Percentiles rank a stretch among this genome's conserved stretches.
phyloP scores from a whole-genome alignment of 257 asterid genomes.

The Thymus quinquecostatus region DNA sequence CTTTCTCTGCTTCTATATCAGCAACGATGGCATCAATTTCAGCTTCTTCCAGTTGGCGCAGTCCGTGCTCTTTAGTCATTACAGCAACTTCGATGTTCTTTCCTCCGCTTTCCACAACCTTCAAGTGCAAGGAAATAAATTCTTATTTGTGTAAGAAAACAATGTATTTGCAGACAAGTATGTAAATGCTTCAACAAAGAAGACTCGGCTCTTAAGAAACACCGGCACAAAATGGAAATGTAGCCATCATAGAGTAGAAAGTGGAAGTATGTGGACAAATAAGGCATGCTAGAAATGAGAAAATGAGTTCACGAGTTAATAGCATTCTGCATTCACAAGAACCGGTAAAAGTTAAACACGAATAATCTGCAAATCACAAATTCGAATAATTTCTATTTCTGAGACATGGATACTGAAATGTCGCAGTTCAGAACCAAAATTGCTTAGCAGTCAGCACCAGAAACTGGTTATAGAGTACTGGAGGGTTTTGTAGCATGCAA shows the following conservation, averaged over 20 bases:
- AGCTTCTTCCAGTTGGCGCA: constrained; percentile 88
- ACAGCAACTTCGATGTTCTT: constrained; percentile 97
- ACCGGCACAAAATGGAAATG: not conserved
- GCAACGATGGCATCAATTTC: constrained; percentile 90
- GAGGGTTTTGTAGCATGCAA: not conserved
- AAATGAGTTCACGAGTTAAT: not conserved
- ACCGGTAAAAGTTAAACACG: not conserved
- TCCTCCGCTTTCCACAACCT: constrained; percentile 99
- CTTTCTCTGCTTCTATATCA: constrained; percentile 90
- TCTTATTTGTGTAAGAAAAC: not conserved
- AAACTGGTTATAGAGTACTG: not conserved
- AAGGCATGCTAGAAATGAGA: not conserved
- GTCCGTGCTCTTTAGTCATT: constrained; percentile 81
- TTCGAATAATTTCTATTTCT: not conserved
- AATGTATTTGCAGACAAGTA: constrained; percentile 5
- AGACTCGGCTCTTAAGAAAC: not conserved
- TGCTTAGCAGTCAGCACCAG: constrained; percentile 2
- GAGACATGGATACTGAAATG: not conserved
- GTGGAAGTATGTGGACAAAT: not conserved
- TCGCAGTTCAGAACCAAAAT: not conserved
- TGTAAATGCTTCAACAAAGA: not conserved
- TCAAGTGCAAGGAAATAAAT: constrained; percentile 20
- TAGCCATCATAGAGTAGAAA: not conserved
- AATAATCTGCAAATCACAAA: not conserved
- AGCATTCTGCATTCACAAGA: not conserved